Percentiles rank a stretch among this genome's conserved stretches.
Evolutionary conservation across 1,284 basidiomycete genomes (phyloP).

Genomic region (Marasmius fiardii): DNA sequence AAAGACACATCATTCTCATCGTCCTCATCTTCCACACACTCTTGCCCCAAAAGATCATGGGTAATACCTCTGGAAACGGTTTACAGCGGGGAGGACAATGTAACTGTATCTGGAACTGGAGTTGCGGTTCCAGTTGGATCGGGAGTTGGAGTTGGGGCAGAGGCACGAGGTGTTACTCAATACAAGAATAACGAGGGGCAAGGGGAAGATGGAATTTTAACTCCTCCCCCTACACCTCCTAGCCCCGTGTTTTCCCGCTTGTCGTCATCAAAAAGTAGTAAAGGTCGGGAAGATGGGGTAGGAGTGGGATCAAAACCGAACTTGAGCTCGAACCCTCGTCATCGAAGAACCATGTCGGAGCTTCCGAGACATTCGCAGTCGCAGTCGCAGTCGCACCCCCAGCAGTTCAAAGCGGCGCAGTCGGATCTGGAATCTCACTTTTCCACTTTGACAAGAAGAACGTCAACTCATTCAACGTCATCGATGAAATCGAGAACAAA

Average conservation of each 20-base stretch:
- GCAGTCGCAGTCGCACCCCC: background rate
- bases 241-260: too few species aligned
- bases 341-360: background rate
- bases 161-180: background rate
- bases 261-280: too few species aligned
- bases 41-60: background rate
- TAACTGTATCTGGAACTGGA: too few species aligned
- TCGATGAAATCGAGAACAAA: background rate
- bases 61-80: background rate
- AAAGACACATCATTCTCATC: too few species aligned
- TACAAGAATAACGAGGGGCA: background rate
- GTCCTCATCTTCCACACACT: background rate
- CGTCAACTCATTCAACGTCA: too few species aligned
- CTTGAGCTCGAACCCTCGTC: background rate
- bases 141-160: too few species aligned
- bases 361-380: background rate
- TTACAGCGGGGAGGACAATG: background rate
- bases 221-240: background rate
- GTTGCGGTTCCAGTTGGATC: too few species aligned
- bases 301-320: background rate
- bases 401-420: background rate
- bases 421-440: too few species aligned
- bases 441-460: too few species aligned
- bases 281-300: background rate
- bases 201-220: background rate